phyloP scores from a whole-genome alignment of 1,139 yeast species.

The Candida sanyaensis region DNA sequence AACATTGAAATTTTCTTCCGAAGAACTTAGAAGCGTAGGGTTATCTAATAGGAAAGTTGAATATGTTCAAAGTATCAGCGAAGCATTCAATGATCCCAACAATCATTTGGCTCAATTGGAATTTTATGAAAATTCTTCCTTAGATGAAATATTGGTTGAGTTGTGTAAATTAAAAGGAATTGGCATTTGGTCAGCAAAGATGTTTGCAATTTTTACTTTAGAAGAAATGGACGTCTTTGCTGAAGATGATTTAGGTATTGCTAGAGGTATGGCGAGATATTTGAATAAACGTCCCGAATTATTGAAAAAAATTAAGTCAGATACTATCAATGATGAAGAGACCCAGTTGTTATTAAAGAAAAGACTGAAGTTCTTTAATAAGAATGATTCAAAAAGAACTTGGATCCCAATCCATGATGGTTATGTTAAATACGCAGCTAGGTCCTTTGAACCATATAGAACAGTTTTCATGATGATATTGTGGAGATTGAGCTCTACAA shows the following conservation, averaged over 20 bases:
- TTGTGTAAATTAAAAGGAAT: conserved; percentile 71
- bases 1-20: conserved; percentile 41
- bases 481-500: conserved; percentile 70
- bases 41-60: conserved; percentile 68
- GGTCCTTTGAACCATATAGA: conserved; percentile 64
- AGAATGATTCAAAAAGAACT: conserved; percentile 44
- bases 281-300: conserved; percentile 57
- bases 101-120: conserved; percentile 39
- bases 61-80: conserved; percentile 63
- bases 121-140: conserved; percentile 35
- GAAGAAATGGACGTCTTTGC: conserved; percentile 71
- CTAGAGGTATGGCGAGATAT: conserved; percentile 74
- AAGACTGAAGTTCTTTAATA: conserved; percentile 38
- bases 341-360: conserved; percentile 29
- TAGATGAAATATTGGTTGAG: conserved; percentile 54
- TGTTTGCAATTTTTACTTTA: conserved; percentile 77
- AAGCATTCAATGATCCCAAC: conserved; percentile 48
- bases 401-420: conserved; percentile 69
- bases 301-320: conserved; percentile 39
- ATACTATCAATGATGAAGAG: conserved; percentile 30
- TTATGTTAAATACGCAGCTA: conserved; percentile 56
- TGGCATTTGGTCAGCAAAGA: conserved; percentile 90
- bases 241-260: conserved; percentile 79
- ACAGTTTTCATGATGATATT: conserved; percentile 69
- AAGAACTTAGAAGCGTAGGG: conserved; percentile 63